Evolutionary conservation across 2,329 filamentous ascomycete genomes (phyloP), one percentile per base, ranked within the genome.

Genomic region (Corynespora cassiicola): DNA sequence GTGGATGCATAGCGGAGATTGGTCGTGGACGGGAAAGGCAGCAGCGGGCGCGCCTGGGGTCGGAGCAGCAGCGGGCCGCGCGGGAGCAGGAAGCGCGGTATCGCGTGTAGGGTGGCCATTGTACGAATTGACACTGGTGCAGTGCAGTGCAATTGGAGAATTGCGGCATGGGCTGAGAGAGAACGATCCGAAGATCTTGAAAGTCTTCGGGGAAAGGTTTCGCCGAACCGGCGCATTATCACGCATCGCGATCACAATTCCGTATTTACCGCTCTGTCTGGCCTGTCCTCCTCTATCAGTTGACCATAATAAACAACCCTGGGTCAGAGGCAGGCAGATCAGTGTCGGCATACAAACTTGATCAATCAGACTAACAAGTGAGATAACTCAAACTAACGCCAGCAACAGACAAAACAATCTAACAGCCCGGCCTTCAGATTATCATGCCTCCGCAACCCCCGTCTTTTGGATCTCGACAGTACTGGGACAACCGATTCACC

Each of bases 401-500:
- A 15, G 12, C 17, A 31, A 31, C 10, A 6, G 26, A 6, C 28
- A 18, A 18, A 18, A 14, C 28, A n/a, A n/a, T 36, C 36, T 33
- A 38, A 51, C 32, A 19, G 22, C 20, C 15, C 15, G 11, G 6
- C 15, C 19, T 29, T 23, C 38, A 50, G 40, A 30, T 42, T 17
- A 24, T 39, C 36, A 59, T 63, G 56, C 42, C 50, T 22, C 36
- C 43, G 9, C 24, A 47, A 18, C 56, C 58, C 3, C 66, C 67
- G 2, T 51, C 64, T 0, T 71, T 68, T 30, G 63, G 63, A 8
- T 61, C 58, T 1, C 56, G 52, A 18, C 48, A 54, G 7, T 71
- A 71, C 42, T 71, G 68, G 68, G 51, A 71, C 22, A 36, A 53
- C 5, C 67, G 68, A 21, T 71, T 70, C 44, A 52, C 53, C 6